Evolutionary conservation across 1,284 basidiomycete species (phyloP).

Genomic region (Vanrija sp.): DNA sequence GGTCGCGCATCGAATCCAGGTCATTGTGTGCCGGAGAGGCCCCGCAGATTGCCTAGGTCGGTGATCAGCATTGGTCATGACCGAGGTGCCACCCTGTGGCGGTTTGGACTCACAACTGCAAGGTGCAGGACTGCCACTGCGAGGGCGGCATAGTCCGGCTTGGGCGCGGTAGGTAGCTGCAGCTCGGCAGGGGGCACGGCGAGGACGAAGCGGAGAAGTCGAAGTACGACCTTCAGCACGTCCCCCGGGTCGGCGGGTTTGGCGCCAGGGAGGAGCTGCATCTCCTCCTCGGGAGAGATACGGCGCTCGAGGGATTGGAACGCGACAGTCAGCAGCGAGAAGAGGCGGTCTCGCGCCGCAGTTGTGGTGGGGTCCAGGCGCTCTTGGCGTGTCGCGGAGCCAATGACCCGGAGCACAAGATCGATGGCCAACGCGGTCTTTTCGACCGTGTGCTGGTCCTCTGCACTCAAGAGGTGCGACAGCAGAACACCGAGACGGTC

Average conservation of each 20-base stretch:
- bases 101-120: slow-evolving; percentile 23
- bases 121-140: slow-evolving; percentile 31
- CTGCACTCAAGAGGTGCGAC: slow-evolving; percentile 31
- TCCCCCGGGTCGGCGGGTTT: slow-evolving; percentile 29
- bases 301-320: slow-evolving; percentile 40
- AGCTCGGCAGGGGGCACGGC: slow-evolving; percentile 24
- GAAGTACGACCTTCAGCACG: slow-evolving; percentile 26
- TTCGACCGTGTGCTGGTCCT: slow-evolving; percentile 30
- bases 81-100: background rate
- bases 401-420: slow-evolving; percentile 37
- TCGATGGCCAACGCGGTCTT: slow-evolving; percentile 25
- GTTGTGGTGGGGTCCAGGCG: slow-evolving; percentile 6
- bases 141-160: slow-evolving; percentile 37
- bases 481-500: slow-evolving; percentile 35
- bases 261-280: slow-evolving; percentile 22
- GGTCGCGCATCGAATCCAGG: slow-evolving; percentile 22
- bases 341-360: slow-evolving; percentile 32
- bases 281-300: slow-evolving; percentile 22
- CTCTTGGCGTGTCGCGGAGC: slow-evolving; percentile 20
- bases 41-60: slow-evolving; percentile 14
- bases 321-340: slow-evolving; percentile 33
- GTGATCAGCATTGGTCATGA: background rate
- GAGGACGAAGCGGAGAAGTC: slow-evolving; percentile 33
- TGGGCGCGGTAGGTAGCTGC: slow-evolving; percentile 19
- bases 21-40: slow-evolving; percentile 6